phyloP scores from a whole-genome alignment of 345 rosid genomes.

The Eucalyptus erythrocorys region DNA sequence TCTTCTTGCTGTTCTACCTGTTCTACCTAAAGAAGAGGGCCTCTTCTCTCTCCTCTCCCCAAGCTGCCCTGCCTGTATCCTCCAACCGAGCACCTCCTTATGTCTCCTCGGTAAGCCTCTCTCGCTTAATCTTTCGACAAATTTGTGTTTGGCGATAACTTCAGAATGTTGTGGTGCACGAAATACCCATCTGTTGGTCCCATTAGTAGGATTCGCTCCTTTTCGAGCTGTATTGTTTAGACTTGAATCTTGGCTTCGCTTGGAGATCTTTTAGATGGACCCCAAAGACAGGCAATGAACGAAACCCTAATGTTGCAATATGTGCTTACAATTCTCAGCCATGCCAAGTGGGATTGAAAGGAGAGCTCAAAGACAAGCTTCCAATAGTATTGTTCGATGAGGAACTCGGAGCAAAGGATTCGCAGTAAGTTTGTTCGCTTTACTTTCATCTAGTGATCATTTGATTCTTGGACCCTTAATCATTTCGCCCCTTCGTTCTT shows the following conservation, averaged over 20 bases:
- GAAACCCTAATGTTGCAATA: background rate
- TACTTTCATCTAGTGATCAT: background rate
- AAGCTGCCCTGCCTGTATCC: slow-evolving; percentile 30
- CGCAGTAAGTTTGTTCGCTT: slow-evolving; percentile 54
- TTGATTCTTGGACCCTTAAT: background rate
- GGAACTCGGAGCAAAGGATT: slow-evolving; percentile 51
- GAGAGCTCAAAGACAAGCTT: slow-evolving; percentile 54
- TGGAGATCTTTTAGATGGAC: background rate
- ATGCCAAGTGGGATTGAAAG: slow-evolving; percentile 46
- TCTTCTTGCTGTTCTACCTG: slow-evolving; percentile 75
- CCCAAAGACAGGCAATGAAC: background rate
- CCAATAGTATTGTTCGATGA: slow-evolving; percentile 66
- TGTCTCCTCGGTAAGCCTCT: slow-evolving; percentile 32
- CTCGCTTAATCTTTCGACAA: background rate
- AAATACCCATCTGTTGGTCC: background rate
- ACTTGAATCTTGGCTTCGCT: background rate
- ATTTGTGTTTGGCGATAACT: background rate
- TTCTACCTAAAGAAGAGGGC: slow-evolving; percentile 96
- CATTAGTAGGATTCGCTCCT: background rate
- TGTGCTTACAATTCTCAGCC: slow-evolving; percentile 10
- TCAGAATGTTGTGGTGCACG: background rate
- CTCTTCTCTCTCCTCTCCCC: slow-evolving; percentile 25
- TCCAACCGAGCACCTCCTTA: slow-evolving; percentile 25
- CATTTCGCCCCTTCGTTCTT: background rate
- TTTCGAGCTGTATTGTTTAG: background rate